Evolutionary conservation across 257 asterid species (phyloP).

Genomic region (Solanum acaule): DNA sequence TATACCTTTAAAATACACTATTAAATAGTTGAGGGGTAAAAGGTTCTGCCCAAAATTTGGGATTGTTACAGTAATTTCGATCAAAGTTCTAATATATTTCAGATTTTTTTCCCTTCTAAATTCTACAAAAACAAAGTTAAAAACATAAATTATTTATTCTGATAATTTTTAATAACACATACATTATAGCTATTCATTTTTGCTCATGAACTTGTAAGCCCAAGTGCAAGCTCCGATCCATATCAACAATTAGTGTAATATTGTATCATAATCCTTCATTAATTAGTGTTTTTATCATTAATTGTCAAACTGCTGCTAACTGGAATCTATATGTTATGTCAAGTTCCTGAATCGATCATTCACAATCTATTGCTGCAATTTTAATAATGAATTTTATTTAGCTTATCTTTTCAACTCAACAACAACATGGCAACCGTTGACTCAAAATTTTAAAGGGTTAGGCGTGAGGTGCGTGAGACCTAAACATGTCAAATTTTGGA

Average conservation of each 20-base stretch:
- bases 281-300: neutral
- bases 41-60: too few relatives aligned
- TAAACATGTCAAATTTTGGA: neutral
- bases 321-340: neutral
- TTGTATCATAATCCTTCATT: neutral
- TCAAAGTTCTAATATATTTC: too few relatives aligned
- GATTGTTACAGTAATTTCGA: too few relatives aligned
- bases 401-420: neutral
- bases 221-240: too few relatives aligned
- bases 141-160: neutral
- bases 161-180: neutral
- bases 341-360: neutral
- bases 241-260: neutral
- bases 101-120: too few relatives aligned
- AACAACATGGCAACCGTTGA: neutral
- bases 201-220: too few relatives aligned
- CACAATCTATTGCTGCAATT: neutral
- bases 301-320: neutral
- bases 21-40: too few relatives aligned
- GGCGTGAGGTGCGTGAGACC: neutral
- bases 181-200: too few relatives aligned
- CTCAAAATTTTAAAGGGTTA: neutral
- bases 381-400: neutral
- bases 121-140: too few relatives aligned
- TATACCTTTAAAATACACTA: too few relatives aligned